phyloP scores from a whole-genome alignment of 2,329 filamentous ascomycete genomes.

The Penicillium sp. region DNA sequence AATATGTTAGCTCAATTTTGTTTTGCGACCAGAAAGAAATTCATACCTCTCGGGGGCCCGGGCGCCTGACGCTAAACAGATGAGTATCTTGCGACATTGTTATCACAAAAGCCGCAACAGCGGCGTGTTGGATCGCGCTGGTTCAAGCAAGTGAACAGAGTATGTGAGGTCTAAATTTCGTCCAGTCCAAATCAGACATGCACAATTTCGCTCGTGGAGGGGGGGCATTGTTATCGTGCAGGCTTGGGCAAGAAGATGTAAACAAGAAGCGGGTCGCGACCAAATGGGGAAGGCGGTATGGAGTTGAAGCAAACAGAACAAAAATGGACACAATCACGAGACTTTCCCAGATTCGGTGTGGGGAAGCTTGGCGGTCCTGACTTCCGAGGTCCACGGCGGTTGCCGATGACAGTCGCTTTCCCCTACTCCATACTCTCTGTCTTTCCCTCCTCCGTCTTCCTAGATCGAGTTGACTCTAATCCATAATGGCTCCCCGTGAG shows the following conservation, averaged over 20 bases:
- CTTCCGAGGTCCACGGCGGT: constrained; percentile 40
- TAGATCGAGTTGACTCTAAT: constrained; percentile 10
- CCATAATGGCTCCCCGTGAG: constrained; percentile 81
- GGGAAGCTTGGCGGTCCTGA: constrained; percentile 31
- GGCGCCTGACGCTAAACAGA: constrained; percentile 87
- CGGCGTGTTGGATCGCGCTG: constrained; percentile 13
- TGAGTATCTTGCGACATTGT: constrained; percentile 84
- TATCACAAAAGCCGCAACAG: constrained; percentile 30
- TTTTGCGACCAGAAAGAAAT: constrained; percentile 3
- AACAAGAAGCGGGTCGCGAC: constrained; percentile 31
- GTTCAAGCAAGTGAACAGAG: not conserved
- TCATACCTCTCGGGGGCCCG: constrained; percentile 71
- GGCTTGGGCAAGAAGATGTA: constrained; percentile 28
- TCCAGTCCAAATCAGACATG: not conserved
- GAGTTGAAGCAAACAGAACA: constrained; percentile 13
- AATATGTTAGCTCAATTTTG: constrained; percentile 15
- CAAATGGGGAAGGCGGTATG: constrained; percentile 1
- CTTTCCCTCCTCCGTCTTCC: constrained; percentile 12
- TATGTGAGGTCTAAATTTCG: not conserved
- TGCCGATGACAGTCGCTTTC: constrained; percentile 27
- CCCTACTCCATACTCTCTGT: constrained; percentile 9
- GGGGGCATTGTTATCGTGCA: constrained; percentile 20
- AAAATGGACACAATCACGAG: constrained; percentile 28
- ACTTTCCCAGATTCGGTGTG: constrained; percentile 26
- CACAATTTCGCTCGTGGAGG: constrained; percentile 15